Evolutionary conservation across 1,284 basidiomycete genomes (phyloP).

Genomic region (Rhodotorula mucilaginosa): DNA sequence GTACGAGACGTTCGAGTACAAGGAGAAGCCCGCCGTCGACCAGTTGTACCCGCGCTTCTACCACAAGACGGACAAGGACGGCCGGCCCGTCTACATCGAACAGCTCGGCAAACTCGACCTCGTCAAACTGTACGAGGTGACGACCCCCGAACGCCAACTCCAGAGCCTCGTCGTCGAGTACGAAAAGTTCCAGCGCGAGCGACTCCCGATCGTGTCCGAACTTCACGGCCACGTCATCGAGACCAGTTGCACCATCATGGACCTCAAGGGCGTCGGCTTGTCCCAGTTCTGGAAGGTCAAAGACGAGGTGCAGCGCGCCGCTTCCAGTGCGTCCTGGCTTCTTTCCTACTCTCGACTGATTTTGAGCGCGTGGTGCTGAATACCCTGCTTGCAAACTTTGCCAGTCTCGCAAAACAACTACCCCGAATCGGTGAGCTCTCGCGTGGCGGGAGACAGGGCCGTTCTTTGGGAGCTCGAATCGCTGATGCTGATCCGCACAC

Average conservation of each 20-base stretch:
- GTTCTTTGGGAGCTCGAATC: not conserved
- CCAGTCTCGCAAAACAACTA: slow-evolving; percentile 43
- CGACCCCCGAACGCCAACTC: slow-evolving; percentile 83
- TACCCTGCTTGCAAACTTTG: no score
- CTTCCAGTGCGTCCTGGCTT: slow-evolving; percentile 63
- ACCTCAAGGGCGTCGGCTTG: slow-evolving; percentile 78
- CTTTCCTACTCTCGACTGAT: no score
- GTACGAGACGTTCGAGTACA: slow-evolving; percentile 79
- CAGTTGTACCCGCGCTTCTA: slow-evolving; percentile 86
- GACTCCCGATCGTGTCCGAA: slow-evolving; percentile 77
- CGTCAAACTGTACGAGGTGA: slow-evolving; percentile 72
- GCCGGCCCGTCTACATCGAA: slow-evolving; percentile 93
- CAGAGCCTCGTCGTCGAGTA: slow-evolving; percentile 89
- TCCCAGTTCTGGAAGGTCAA: slow-evolving; percentile 87
- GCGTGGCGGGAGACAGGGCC: no score
- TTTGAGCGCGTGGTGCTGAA: no score
- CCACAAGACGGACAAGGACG: slow-evolving; percentile 96
- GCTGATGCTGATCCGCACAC: no score
- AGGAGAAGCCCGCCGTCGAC: slow-evolving; percentile 77
- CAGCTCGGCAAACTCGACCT: slow-evolving; percentile 87
- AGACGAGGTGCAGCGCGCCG: slow-evolving; percentile 74
- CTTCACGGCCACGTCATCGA: slow-evolving; percentile 81
- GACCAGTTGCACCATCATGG: slow-evolving; percentile 98
- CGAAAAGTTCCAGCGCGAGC: slow-evolving; percentile 77
- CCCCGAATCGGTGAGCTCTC: slow-evolving; percentile 41